phyloP scores from a whole-genome alignment of 2,329 filamentous ascomycete genomes.

The Pyrenochaeta sp. region DNA sequence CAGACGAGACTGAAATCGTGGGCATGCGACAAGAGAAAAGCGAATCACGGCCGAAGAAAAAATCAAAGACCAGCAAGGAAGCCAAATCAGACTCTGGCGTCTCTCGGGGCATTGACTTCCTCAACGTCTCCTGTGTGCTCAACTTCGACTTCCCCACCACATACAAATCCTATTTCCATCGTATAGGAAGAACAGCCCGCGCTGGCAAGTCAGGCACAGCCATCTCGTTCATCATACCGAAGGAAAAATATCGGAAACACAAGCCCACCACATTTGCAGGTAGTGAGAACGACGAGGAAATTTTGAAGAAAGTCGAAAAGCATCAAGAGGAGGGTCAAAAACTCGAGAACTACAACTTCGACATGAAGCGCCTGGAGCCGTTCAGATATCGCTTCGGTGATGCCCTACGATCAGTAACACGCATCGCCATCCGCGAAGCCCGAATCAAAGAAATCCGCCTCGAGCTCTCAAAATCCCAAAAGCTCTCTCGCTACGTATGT shows the following conservation, averaged over 20 bases:
- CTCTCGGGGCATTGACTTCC: constrained; percentile 96
- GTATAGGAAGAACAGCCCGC: constrained; percentile 90
- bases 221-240: constrained; percentile 90
- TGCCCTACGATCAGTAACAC: constrained; percentile 86
- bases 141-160: constrained; percentile 95
- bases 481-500: constrained; percentile 61
- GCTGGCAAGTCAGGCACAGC: constrained; percentile 93
- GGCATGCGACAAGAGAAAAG: constrained; percentile 58
- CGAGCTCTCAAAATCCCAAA: constrained; percentile 92
- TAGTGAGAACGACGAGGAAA: constrained; percentile 82
- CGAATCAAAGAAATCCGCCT: constrained; percentile 85
- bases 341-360: constrained; percentile 90
- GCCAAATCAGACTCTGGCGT: constrained; percentile 89
- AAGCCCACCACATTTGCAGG: constrained; percentile 80
- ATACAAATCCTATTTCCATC: constrained; percentile 94
- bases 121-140: constrained; percentile 81
- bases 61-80: constrained; percentile 66
- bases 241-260: constrained; percentile 84
- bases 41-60: constrained; percentile 55
- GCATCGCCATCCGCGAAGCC: constrained; percentile 88
- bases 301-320: constrained; percentile 79
- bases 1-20: constrained; percentile 86
- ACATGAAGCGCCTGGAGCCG: constrained; percentile 90
- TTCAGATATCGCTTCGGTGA: constrained; percentile 92
- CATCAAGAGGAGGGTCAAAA: constrained; percentile 84